Evolutionary conservation across 2,329 filamentous ascomycete genomes (phyloP), one percentile per base, ranked within the genome.

Genomic region (Colletotrichum sublineola): DNA sequence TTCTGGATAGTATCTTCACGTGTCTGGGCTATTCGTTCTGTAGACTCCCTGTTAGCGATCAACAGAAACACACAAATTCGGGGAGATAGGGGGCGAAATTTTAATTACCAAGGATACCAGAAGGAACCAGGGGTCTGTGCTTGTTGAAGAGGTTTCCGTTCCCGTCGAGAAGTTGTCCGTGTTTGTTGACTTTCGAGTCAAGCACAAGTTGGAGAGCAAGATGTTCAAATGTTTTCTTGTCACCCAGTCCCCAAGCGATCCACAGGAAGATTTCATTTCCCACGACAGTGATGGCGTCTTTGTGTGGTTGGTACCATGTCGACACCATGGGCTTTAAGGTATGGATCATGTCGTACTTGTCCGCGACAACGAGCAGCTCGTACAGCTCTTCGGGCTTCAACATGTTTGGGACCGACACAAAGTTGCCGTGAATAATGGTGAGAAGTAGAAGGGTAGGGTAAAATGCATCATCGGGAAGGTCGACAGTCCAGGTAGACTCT

Each of bases 221-320:
- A 0, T 0, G 29, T 2, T 14, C 2, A 12, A 63, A 68, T 0
- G 36, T 31, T 0, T 2, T 8, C 31, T 58, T 33, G 18, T 68
- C 42, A 0, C 68, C 68, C 15, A 71, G 57, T 18, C 58, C 64
- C 57, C 64, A 71, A 0, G 68, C 44, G 5, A 71, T 63, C 40
- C 64, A 63, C 11, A 68, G 40, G 5, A 60, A 2, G 3, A 42
- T 6, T 14, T 42, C 56, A 0, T 57, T 38, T 0, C 57, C 57
- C 11, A 15, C 24, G 5, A 12, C 15, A 24, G 0, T 12, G 9
- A 9, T 6, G 14, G 29, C 15, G 1, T n/a, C 0, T 31, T n/a
- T 46, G 7, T 33, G 20, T 12, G 57, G 40, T 46, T 33, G 38
- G 11, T 46, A 61, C 57, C 57, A 61, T 1, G 11, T 46, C 14